These are phyloP conservation scores for Leishmania lainsoni DNA, from an alignment of 208 protist species.

Conservation along the genomic window DNA sequence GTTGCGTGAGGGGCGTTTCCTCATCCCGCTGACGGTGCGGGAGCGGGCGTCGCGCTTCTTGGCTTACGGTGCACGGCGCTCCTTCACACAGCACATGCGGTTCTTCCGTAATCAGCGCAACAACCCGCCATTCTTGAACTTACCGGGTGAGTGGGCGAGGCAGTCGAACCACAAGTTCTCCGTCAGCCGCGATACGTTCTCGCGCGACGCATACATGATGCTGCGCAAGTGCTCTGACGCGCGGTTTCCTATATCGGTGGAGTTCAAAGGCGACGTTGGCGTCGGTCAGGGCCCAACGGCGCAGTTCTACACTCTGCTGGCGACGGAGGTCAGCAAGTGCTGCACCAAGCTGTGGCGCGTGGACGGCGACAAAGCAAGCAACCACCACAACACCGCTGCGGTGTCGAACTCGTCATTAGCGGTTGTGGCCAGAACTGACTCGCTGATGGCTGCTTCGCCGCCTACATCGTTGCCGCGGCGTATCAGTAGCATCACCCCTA, in stretches of 20 bases:
- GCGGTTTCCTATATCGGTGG: conserved; percentile 79
- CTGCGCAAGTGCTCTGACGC: conserved; percentile 72
- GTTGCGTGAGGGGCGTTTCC: conserved; percentile 69
- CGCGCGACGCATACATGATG: conserved; percentile 65
- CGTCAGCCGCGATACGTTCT: conserved; percentile 62
- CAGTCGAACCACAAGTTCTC: conserved; percentile 85
- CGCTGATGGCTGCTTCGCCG: conserved; percentile 1
- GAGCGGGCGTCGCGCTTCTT: conserved; percentile 73
- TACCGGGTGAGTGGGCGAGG: conserved; percentile 69
- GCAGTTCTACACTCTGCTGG: conserved; percentile 89
- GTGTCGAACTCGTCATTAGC: background rate
- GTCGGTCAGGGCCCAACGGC: conserved; percentile 89
- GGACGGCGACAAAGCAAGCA: conserved; percentile 5
- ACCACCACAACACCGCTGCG: background rate
- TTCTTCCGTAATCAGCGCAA: conserved; percentile 48
- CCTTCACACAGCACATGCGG: conserved; percentile 67
- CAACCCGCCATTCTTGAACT: conserved; percentile 41
- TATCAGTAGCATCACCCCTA: conserved; percentile 24
- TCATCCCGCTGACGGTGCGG: conserved; percentile 60
- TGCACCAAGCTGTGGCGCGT: conserved; percentile 59
- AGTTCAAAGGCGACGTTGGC: conserved; percentile 90
- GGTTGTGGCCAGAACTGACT: background rate
- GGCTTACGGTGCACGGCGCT: conserved; percentile 77
- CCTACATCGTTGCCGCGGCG: conserved; percentile 20
- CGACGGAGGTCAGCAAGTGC: conserved; percentile 51